Evolutionary conservation across 805 yeast genomes (phyloP).

Genomic region (Maudiozyma turicensis): DNA sequence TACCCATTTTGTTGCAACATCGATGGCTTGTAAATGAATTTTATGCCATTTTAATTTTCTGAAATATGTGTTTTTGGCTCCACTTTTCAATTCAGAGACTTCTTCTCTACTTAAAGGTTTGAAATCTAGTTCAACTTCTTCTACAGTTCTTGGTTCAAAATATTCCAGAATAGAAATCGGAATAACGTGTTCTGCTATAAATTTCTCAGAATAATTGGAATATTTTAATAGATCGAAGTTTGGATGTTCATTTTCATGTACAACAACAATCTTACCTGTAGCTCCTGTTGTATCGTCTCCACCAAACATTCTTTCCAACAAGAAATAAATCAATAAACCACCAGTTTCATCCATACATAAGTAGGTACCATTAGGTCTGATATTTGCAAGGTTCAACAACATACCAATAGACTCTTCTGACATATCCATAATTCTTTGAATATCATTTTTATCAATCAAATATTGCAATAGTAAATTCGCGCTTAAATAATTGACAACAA

Average conservation of each 20-base stretch:
- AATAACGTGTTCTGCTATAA: constrained; percentile 46
- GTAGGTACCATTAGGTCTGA: constrained; percentile 84
- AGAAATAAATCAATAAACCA: constrained; percentile 74
- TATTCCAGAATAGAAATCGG: constrained; percentile 72
- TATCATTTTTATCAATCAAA: constrained; percentile 67
- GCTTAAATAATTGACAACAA: constrained; percentile 70
- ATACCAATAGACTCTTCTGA: constrained; percentile 78
- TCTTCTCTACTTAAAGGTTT: constrained; percentile 38
- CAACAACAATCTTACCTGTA: constrained; percentile 55
- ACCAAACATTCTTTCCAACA: constrained; percentile 81
- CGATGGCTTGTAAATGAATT: constrained; percentile 35
- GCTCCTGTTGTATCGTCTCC: constrained; percentile 15
- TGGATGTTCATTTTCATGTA: constrained; percentile 92
- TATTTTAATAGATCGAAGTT: constrained; percentile 62
- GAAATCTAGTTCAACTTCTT: constrained; percentile 36
- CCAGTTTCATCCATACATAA: constrained; percentile 90
- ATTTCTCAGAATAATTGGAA: constrained; percentile 50
- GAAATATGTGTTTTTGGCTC: constrained; percentile 55
- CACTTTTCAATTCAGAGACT: constrained; percentile 44
- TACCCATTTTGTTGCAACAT: constrained; percentile 39
- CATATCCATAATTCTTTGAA: constrained; percentile 60
- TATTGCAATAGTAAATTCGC: constrained; percentile 62
- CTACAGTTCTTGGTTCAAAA: constrained; percentile 56
- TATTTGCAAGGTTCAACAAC: constrained; percentile 67
- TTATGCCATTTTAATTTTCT: constrained; percentile 47